Evolutionary conservation across 2,329 filamentous ascomycete genomes (phyloP).

Genomic region (Ophiostoma triangulosporum): DNA sequence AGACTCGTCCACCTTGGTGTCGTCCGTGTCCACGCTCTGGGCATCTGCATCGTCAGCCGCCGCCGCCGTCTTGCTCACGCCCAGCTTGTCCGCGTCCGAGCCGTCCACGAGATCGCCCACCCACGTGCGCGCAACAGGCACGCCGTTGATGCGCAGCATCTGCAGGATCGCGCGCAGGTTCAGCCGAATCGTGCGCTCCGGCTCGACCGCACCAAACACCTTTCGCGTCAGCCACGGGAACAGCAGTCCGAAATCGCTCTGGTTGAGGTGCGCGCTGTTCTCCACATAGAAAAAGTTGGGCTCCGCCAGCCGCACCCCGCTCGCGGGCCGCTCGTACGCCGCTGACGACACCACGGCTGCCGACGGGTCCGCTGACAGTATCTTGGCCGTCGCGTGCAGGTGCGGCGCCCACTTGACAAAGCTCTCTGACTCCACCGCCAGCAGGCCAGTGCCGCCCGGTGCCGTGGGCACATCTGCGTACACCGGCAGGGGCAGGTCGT

Average conservation of each 20-base stretch:
- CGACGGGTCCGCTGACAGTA: slow-evolving; percentile 45
- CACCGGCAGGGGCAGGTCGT: slow-evolving; percentile 58
- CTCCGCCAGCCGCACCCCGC: slow-evolving; percentile 29
- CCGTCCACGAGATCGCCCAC: slow-evolving; percentile 36
- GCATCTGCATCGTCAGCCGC: background rate
- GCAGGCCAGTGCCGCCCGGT: slow-evolving; percentile 42
- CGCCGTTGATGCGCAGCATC: slow-evolving; percentile 35
- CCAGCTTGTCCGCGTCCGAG: slow-evolving; percentile 24
- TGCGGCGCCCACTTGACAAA: slow-evolving; percentile 71
- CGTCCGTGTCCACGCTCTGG: background rate
- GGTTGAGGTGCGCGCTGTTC: slow-evolving; percentile 64
- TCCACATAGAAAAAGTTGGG: slow-evolving; percentile 64
- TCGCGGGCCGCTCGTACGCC: slow-evolving; percentile 27
- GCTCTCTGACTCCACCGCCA: slow-evolving; percentile 61
- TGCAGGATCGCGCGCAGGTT: slow-evolving; percentile 47
- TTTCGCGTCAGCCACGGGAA: slow-evolving; percentile 58
- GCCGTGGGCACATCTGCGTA: slow-evolving; percentile 40
- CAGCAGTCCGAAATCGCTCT: slow-evolving; percentile 71
- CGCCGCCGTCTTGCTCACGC: slow-evolving; percentile 7
- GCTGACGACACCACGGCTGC: slow-evolving; percentile 27
- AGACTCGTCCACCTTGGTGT: background rate
- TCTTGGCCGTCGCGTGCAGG: slow-evolving; percentile 51
- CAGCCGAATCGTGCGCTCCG: slow-evolving; percentile 43
- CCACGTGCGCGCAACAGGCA: slow-evolving; percentile 37
- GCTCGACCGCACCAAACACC: slow-evolving; percentile 43